Conservation (phyloP, 345 rosid species). For the Populus nigra region DNA sequence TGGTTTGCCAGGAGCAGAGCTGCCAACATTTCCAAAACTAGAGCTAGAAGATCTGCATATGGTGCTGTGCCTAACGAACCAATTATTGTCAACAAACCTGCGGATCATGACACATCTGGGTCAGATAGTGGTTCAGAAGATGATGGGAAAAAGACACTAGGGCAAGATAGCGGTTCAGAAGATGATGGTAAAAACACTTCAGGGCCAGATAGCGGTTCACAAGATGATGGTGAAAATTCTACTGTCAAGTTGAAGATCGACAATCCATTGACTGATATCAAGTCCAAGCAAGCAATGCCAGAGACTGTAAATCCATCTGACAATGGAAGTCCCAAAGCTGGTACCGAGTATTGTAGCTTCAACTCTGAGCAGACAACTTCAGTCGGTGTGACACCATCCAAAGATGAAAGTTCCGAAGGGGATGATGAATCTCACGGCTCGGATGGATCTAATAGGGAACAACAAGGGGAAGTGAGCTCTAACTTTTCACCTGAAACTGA, state of each 20-base stretch:
- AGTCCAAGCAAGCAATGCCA: slow-evolving; percentile 1
- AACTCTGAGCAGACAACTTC: not conserved
- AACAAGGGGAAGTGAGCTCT: slow-evolving; percentile 1
- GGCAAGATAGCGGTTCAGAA: not conserved
- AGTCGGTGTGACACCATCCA: not conserved
- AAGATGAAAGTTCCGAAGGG: not conserved
- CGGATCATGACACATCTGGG: not conserved
- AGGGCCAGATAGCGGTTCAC: not conserved
- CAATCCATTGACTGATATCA: not conserved
- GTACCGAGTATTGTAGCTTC: not conserved
- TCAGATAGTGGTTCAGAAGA: not conserved
- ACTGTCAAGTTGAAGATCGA: slow-evolving; percentile 1
- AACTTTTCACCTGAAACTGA: not conserved
- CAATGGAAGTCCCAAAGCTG: not conserved
- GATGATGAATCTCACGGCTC: not conserved
- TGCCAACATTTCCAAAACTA: slow-evolving; percentile 12
- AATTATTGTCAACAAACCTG: not conserved
- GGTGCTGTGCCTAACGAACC: slow-evolving; percentile 3
- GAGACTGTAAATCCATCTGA: not conserved
- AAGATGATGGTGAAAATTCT: slow-evolving; percentile 4
- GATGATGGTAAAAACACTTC: not conserved
- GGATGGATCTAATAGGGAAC: not conserved
- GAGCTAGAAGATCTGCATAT: slow-evolving; percentile 2
- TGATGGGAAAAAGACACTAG: not conserved
- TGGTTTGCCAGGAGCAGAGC: slow-evolving; percentile 22